A percentile compares a stretch with the other conserved stretches of the same genome.
phyloP scores from a whole-genome alignment of 2,329 filamentous ascomycete species.

The Colletotrichum echinochloae region DNA sequence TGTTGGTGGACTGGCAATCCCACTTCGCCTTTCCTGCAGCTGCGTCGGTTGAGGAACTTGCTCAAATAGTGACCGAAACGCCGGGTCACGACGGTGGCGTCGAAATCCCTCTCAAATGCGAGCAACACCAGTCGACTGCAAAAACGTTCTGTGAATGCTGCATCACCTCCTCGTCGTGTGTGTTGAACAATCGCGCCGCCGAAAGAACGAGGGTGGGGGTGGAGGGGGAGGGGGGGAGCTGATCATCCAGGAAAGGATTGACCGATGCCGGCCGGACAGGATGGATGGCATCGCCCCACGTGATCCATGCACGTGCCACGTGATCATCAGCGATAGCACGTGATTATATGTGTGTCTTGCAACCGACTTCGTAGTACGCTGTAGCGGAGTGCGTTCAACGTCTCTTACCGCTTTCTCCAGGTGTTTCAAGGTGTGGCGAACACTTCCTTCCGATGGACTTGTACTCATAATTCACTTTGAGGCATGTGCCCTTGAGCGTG shows the following conservation, averaged over 20 bases:
- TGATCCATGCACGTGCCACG: not conserved
- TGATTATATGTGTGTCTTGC: too few species aligned
- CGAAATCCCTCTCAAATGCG: not conserved
- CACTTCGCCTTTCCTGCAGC: conserved; percentile 1
- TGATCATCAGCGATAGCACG: not conserved
- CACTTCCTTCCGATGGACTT: not conserved
- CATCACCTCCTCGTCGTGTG: not conserved
- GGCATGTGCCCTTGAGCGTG: not conserved
- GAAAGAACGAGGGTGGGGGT: not conserved
- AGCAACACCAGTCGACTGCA: not conserved
- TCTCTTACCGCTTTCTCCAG: not conserved
- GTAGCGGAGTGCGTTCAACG: too few species aligned
- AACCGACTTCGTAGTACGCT: too few species aligned
- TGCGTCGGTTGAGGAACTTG: conserved; percentile 4
- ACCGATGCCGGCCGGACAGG: not conserved
- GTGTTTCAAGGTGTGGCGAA: not conserved
- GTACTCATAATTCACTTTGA: not conserved
- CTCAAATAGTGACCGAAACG: conserved; percentile 2
- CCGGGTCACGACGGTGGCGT: not conserved
- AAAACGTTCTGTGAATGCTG: not conserved
- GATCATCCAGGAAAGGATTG: not conserved
- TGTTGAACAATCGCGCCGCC: not conserved
- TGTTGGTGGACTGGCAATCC: conserved; percentile 3
- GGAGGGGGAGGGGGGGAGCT: not conserved
- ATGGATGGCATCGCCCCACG: not conserved